Percentiles rank a stretch among this genome's conserved stretches.
Conservation (phyloP, 164 flowering plant genomes). For the Magnolia changhungtana region DNA sequence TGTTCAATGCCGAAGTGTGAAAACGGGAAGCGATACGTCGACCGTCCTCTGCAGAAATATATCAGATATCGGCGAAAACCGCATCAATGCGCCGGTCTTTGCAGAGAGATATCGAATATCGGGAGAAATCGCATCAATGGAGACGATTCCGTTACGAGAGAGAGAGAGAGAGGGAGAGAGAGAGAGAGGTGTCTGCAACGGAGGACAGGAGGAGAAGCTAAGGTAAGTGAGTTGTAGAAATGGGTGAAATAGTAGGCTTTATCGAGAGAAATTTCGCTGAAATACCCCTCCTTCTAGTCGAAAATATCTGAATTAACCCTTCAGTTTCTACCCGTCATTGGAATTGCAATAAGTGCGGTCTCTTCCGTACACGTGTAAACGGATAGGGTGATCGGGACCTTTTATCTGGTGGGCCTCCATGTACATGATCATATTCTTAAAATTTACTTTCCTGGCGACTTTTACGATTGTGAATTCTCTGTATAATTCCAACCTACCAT, state of each 20-base stretch:
- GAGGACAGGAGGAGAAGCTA: constrained; percentile 1
- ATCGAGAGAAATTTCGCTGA: constrained; percentile 1
- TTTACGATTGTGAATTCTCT: too few species aligned
- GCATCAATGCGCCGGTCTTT: not conserved
- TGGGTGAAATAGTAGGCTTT: not conserved
- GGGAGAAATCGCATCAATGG: not conserved
- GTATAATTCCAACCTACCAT: too few species aligned
- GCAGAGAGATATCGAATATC: not conserved
- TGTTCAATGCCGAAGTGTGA: constrained; percentile 15
- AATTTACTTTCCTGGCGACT: too few species aligned
- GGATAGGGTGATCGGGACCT: too few species aligned
- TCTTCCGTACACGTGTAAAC: too few species aligned
- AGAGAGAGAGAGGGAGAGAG: constrained; percentile 6
- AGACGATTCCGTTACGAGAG: not conserved
- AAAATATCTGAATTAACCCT: constrained; percentile 1
- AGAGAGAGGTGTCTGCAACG: not conserved
- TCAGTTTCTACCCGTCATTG: too few species aligned
- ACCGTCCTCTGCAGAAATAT: not conserved
- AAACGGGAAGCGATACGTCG: not conserved
- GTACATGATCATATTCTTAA: too few species aligned
- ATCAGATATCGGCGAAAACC: not conserved
- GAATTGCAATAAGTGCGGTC: too few species aligned
- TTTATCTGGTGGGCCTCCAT: too few species aligned
- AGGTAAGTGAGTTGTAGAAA: not conserved
- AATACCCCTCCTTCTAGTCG: not conserved